Percentiles rank a stretch among this genome's conserved stretches.
phyloP scores from a whole-genome alignment of 495 filamentous ascomycete genomes.

The Penicillium simplicissimum region DNA sequence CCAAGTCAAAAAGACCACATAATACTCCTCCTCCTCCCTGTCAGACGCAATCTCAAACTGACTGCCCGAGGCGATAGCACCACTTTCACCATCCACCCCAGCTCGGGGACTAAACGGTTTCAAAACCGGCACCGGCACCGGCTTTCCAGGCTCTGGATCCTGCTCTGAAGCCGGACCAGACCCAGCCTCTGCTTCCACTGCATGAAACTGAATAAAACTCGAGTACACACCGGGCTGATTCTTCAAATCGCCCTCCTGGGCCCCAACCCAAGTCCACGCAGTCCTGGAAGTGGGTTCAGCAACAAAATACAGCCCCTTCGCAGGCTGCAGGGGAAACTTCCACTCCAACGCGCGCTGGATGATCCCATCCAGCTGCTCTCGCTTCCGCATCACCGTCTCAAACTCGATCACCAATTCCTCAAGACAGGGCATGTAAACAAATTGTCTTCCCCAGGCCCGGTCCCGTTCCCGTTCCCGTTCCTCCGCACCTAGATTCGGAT shows the following conservation, averaged over 20 bases:
- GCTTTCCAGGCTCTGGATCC: background rate
- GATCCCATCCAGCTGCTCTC: background rate
- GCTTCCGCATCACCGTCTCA: background rate
- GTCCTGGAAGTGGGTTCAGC: background rate
- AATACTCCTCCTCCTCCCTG: constrained; percentile 1
- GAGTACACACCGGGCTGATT: background rate
- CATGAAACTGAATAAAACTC: background rate
- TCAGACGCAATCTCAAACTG: background rate
- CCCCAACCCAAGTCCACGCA: background rate
- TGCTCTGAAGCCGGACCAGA: background rate
- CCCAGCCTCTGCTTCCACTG: background rate
- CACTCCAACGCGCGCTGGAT: background rate
- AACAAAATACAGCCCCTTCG: background rate
- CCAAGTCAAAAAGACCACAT: constrained; percentile 5
- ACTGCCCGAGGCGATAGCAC: background rate
- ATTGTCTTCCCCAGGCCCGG: background rate
- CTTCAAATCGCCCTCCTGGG: background rate
- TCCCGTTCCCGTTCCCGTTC: background rate
- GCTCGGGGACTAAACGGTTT: background rate
- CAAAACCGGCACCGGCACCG: background rate
- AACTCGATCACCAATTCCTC: background rate
- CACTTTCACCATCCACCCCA: background rate
- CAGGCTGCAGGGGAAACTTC: background rate
- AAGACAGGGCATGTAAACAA: background rate
- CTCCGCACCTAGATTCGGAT: too few relatives aligned